Percentiles rank a stretch among this genome's conserved stretches.
These are phyloP conservation scores for Acanthamoeba royreba DNA, from an alignment of 208 protist genomes.

Conservation along the genomic window DNA sequence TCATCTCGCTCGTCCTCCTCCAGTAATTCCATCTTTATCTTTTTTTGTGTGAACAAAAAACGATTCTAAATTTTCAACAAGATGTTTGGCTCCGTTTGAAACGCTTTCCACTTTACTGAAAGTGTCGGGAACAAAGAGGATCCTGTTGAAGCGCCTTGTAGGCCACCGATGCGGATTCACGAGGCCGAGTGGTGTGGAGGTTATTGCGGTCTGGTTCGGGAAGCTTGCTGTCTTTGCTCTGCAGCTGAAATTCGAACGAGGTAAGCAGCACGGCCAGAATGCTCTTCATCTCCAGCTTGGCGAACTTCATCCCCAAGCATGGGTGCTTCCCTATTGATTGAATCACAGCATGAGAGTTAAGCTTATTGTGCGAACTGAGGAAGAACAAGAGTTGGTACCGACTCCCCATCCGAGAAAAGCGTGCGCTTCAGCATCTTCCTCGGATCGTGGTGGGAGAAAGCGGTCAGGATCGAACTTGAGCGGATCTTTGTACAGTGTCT, in stretches of 20 bases:
- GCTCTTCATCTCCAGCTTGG: conserved; percentile 40
- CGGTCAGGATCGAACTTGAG: neutral
- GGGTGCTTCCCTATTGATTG: neutral
- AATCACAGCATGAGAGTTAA: neutral
- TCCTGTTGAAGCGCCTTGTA: neutral
- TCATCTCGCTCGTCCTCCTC: conserved; percentile 6
- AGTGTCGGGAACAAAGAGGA: too few species aligned
- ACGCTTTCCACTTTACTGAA: too few species aligned
- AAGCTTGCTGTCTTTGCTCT: neutral
- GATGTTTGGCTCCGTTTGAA: too few species aligned
- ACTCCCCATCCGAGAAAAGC: neutral
- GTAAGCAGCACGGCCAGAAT: neutral
- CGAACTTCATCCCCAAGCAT: conserved; percentile 23
- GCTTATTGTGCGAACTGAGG: neutral
- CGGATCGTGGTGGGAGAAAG: neutral
- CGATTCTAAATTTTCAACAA: too few species aligned
- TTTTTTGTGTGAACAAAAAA: neutral
- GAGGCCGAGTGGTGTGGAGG: neutral
- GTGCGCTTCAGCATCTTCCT: neutral
- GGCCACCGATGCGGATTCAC: neutral
- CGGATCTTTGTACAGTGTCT: neutral
- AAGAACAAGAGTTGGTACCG: neutral
- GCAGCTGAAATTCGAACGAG: neutral
- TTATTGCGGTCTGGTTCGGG: neutral
- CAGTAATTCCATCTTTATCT: neutral